Conservation (phyloP, 805 yeast genomes). For the Saccharomyces cerevisiae region DNA sequence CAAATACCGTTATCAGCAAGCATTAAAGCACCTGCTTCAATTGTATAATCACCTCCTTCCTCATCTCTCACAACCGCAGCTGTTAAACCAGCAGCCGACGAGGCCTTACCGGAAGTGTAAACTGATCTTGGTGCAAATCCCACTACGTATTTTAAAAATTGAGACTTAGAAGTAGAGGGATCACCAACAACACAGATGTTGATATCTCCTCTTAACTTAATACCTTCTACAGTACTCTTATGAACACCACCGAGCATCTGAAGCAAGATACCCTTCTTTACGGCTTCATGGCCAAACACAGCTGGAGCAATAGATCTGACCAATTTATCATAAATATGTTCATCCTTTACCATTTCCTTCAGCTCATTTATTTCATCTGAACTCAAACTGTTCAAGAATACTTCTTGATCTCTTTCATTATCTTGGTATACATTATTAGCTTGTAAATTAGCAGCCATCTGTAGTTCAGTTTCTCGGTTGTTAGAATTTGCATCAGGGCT, state of each 20-base stretch:
- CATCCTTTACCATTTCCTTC: conserved; percentile 84
- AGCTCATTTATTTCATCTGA: conserved; percentile 78
- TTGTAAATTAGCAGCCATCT: conserved; percentile 23
- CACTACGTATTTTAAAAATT: conserved; percentile 86
- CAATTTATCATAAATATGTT: conserved; percentile 72
- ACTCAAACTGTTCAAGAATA: conserved; percentile 66
- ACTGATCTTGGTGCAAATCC: conserved; percentile 89
- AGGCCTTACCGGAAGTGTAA: conserved; percentile 96
- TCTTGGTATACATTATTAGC: conserved; percentile 26
- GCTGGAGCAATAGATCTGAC: conserved; percentile 92
- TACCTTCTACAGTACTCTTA: conserved; percentile 87
- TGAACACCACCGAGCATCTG: conserved; percentile 95
- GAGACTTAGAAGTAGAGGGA: conserved; percentile 95
- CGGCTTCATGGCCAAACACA: conserved; percentile 89
- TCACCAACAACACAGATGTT: conserved; percentile 95
- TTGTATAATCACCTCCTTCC: conserved; percentile 93
- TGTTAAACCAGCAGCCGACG: conserved; percentile 96
- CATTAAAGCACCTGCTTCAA: conserved; percentile 98
- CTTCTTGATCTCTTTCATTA: conserved; percentile 69
- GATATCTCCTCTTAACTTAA: conserved; percentile 91
- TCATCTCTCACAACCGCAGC: conserved; percentile 97
- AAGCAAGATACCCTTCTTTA: conserved; percentile 82
- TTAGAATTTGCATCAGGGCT: conserved; percentile 1
- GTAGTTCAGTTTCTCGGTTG: conserved; percentile 16
- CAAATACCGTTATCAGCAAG: conserved; percentile 97